phyloP scores from a whole-genome alignment of 495 filamentous ascomycete genomes.

The Neurospora sp. region DNA sequence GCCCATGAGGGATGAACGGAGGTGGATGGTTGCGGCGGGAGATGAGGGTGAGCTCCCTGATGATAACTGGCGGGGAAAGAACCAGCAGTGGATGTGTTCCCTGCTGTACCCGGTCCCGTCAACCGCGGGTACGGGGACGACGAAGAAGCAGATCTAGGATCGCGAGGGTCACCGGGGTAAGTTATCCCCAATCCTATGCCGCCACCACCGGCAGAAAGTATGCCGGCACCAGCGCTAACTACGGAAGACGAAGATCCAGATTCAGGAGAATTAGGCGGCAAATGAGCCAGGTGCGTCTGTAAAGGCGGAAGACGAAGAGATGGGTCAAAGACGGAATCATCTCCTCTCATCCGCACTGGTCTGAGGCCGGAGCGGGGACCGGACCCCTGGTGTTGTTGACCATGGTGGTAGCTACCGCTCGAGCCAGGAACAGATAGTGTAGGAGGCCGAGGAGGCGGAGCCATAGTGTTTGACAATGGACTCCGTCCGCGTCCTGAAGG shows the following conservation, averaged over 20 bases:
- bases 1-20: background rate
- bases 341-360: background rate
- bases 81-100: background rate
- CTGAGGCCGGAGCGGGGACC: background rate
- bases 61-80: background rate
- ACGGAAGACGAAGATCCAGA: background rate
- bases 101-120: background rate
- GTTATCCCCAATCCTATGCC: constrained; percentile 8
- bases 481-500: background rate
- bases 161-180: constrained; percentile 5
- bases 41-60: background rate
- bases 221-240: background rate
- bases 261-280: constrained; percentile 13
- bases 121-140: background rate
- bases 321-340: constrained; percentile 26
- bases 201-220: background rate
- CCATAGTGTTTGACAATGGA: background rate
- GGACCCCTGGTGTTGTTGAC: background rate
- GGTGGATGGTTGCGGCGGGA: background rate
- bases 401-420: background rate
- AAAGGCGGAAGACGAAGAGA: constrained; percentile 49
- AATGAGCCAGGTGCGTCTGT: constrained; percentile 40
- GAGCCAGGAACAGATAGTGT: background rate
- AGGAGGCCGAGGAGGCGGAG: background rate
- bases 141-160: background rate